Percentiles rank a stretch among this genome's conserved stretches.
phyloP scores from a whole-genome alignment of 2,329 filamentous ascomycete species.

The Pleomassaria siparia region DNA sequence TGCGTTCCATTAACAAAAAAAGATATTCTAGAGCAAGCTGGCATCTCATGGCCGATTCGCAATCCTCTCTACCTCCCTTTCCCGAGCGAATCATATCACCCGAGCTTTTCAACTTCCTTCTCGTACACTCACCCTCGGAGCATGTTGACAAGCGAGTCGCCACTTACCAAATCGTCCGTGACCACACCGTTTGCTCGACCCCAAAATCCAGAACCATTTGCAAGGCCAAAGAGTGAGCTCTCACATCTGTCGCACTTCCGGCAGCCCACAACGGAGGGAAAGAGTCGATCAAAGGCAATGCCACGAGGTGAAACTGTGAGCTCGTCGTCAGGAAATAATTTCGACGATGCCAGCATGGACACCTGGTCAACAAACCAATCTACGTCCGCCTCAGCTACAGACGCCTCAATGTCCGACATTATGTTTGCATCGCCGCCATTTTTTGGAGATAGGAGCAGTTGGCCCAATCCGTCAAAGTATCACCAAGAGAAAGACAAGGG shows the following conservation, averaged over 20 bases:
- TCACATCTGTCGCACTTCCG: conserved; percentile 17
- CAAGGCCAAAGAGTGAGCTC: conserved; percentile 20
- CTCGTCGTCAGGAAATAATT: conserved; percentile 10
- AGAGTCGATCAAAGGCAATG: conserved; percentile 1
- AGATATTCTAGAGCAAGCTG: conserved; percentile 73
- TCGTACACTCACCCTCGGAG: conserved; percentile 6
- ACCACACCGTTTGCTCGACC: conserved; percentile 7
- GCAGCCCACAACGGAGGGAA: conserved; percentile 10
- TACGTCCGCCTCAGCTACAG: conserved; percentile 13
- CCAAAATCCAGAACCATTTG: conserved; percentile 16
- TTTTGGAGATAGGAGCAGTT: background rate
- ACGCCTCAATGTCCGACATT: conserved; percentile 21
- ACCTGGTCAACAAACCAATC: conserved; percentile 22
- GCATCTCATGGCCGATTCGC: conserved; percentile 74
- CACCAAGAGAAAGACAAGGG: conserved; percentile 5
- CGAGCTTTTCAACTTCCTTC: conserved; percentile 3
- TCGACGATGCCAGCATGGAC: conserved; percentile 22
- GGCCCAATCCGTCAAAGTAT: background rate
- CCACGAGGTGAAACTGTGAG: conserved; percentile 17
- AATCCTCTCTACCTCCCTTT: conserved; percentile 33
- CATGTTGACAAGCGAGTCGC: conserved; percentile 13
- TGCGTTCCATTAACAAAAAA: conserved; percentile 16
- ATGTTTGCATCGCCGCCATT: conserved; percentile 11
- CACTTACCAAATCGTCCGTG: conserved; percentile 3
- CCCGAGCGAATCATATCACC: conserved; percentile 3